Base-by-base conservation (phyloP, 2,329 filamentous ascomycete species). In the Alternaria triticimaculans region DNA sequence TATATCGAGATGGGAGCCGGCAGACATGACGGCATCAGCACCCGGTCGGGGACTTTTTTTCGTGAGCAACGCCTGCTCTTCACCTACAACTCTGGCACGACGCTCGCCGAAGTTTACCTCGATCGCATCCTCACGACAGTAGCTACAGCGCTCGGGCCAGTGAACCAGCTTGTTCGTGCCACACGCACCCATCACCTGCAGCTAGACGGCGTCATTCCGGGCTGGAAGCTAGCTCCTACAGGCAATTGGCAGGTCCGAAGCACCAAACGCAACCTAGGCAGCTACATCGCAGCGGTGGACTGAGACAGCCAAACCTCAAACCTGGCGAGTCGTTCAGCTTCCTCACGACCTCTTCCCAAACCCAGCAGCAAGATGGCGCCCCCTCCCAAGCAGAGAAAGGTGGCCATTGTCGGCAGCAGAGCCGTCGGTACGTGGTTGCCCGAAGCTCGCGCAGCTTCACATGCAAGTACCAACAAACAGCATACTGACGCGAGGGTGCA, bases 341-440 rank as follows among this genome's bases (percentile, higher is more conserved):
- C 62, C 45, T 55, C 62, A 64, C 64, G 53, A 37, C 60, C 62
- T 59, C 60, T 26, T 55, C 59, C 51, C 30, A 64, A 61, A 62
- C 50, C 63, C 62, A 65, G 50, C 69, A 75, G 54, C 70, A 75
- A 72, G 50, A 92, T 92, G 90, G 86, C 89, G 71, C 83, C 49
- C 28, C 49, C 90, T 51, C 88, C 90, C 63, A 97, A 97, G 83
- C 94, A 97, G 83, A 88, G 94, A 76, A 97, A 97, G 87, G 91
- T 97, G 80, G 94, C 94, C 82, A 95, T 97, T 82, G 93, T 97
- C 68, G 94, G 94, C 84, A 96, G 93, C 84, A 90, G 94, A 77
- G 96, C 94, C 65, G 94, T 97, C 78, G 91, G 91, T 93, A 87
- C 88, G 82, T 76, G 51, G 58, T 45, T 53, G 46, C 62, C 54